Evolutionary conservation across 345 rosid genomes (phyloP).

Genomic region (Eucalyptus erythrocorys): DNA sequence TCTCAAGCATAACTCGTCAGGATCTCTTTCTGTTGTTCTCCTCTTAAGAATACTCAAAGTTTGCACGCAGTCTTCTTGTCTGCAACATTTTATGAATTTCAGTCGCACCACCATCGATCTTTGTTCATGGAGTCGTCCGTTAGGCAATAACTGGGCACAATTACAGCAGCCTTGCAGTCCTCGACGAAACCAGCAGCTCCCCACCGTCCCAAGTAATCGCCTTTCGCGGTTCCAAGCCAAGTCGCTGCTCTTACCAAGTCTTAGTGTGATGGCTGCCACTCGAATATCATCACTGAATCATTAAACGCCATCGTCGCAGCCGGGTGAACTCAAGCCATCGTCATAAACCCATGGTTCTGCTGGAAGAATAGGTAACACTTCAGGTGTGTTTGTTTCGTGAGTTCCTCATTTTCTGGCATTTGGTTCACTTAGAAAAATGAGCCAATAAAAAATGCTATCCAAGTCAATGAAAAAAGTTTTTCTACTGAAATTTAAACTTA

Average conservation of each 20-base stretch:
- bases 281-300: background rate
- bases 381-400: background rate
- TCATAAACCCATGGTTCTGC: background rate
- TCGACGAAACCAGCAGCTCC: background rate
- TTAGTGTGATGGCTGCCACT: background rate
- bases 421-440: fast-evolving
- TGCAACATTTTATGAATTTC: background rate
- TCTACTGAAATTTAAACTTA: too few relatives aligned
- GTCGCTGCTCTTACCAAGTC: background rate
- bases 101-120: background rate
- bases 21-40: background rate
- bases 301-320: background rate
- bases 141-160: background rate
- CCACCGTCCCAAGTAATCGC: background rate
- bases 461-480: too few relatives aligned
- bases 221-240: background rate
- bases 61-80: background rate
- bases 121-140: background rate
- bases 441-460: too few relatives aligned
- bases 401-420: too few relatives aligned
- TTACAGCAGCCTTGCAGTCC: background rate
- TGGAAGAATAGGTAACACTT: background rate
- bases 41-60: background rate
- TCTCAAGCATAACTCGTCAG: background rate
- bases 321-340: background rate